Base-by-base conservation (phyloP, 495 filamentous ascomycete species). In the Pyrenopolyporus hunteri region DNA sequence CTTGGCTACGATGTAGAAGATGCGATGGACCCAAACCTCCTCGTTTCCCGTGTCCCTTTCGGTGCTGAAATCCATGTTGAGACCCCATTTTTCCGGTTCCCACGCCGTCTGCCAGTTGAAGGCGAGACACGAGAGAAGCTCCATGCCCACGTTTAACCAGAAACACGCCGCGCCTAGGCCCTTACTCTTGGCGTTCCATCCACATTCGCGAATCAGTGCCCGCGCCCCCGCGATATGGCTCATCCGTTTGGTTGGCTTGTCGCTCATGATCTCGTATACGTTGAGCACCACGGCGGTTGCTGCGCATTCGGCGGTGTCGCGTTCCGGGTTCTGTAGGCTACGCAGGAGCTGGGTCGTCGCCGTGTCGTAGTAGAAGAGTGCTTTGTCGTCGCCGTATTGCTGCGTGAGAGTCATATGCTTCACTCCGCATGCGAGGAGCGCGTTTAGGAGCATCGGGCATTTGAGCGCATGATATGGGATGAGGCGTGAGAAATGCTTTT, bases 61-160 rank as follows among this genome's bases (percentile, higher is more conserved):
- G 14, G 67, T 73, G 11, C 49, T 73, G 59, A 94, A 88, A 53
- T 91, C 82, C 83, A 97, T 87, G 64, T 97, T 89, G 32, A 98
- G 73, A 2, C 89, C 89, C 94, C 94, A 98, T 4, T 89, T 84
- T 70, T 97, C 92, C 2, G 93, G 93, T 36, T 96, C 84, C 92
- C 92, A 98, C 1, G 92, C 86, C 2, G 92, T 82, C 56, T 87
- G 83, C 90, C 91, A 96, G 72, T 91, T 91, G 72, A 92, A 90
- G 56, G 89, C 85, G 16, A 98, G 75, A 73, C 92, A 97, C 60
- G 84, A 90, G 17, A 97, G 80, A 9, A 98, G 76, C 69, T 98
- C 94, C 85, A 96, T 89, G 11, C 88, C 86, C 10, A 95, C 85
- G 66, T 95, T 97, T 13, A 97, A 74, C 92, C 93, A 97, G 74